Evolutionary conservation across 1,284 basidiomycete genomes (phyloP), one percentile per base, ranked within the genome.

Genomic region (Leccinum cinnamomeum): DNA sequence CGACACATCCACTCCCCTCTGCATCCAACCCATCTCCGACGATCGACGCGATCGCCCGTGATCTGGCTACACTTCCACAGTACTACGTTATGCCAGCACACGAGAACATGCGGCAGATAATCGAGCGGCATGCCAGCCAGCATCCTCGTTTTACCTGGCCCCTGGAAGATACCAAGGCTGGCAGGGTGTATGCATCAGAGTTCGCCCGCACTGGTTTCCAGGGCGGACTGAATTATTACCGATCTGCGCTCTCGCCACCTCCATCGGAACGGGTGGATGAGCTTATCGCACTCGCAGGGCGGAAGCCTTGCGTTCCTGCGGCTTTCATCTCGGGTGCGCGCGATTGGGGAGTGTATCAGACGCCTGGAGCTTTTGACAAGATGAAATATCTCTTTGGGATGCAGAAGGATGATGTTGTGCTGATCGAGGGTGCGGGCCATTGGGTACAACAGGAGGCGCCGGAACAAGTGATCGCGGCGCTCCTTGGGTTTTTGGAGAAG

Each of bases 61-160:
- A 77, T 39, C 72, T 87, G 33, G 77, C 79, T 1, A 65, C 68
- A 5, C 67, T 89, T 28, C 86, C 87, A 5, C 77, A 78, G n/a
- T 88, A 88, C 77, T 87, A 89, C 68, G 74, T 87, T 67, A 87
- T 88, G 86, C 82, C 79, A 18, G 69, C 79, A 8, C 66, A 78
- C 25, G 75, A 78, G 55, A 82, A 76, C 41, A 88, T 88, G 85
- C 80, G 82, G 2, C 73, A 84, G 56, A 73, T 79, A 23, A 77
- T 86, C 20, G 59, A 63, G 25, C 69, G 70, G n/a, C 57, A 72
- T 5, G 75, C 63, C 8, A 39, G 37, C 56, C 62, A 39, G 30
- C 75, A 63, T 69, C 75, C 18, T 58, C 61, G 5, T 56, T 60
- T 55, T 76, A 78, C 56, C 18, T 88, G 86, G 86, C 72, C 88